phyloP scores from a whole-genome alignment of 805 yeast genomes.

The Nakazawaea ambrosiae region DNA sequence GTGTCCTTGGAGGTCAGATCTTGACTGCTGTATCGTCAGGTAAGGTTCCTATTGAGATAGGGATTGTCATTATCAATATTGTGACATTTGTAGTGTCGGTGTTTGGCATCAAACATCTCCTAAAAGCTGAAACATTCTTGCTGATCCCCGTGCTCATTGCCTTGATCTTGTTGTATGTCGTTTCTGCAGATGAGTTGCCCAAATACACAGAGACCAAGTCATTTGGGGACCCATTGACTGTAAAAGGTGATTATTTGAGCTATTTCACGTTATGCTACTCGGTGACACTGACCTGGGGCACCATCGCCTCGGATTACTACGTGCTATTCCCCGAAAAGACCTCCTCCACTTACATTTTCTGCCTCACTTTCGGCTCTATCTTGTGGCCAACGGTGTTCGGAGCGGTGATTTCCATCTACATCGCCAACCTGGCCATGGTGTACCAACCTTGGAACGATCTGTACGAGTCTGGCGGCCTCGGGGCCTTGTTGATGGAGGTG shows the following conservation, averaged over 20 bases:
- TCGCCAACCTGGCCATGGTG: slow-evolving; percentile 58
- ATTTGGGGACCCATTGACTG: slow-evolving; percentile 30
- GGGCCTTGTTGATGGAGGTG: slow-evolving; percentile 63
- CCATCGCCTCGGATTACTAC: slow-evolving; percentile 79
- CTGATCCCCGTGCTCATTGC: slow-evolving; percentile 65
- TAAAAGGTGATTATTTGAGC: slow-evolving; percentile 63
- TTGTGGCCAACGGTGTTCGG: slow-evolving; percentile 70
- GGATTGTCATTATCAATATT: slow-evolving; percentile 64
- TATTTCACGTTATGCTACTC: slow-evolving; percentile 71
- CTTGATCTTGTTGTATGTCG: slow-evolving; percentile 58
- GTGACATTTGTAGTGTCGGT: slow-evolving; percentile 62
- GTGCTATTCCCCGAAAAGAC: slow-evolving; percentile 72
- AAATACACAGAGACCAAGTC: slow-evolving; percentile 33
- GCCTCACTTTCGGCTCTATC: slow-evolving; percentile 59
- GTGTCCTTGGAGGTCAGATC: slow-evolving; percentile 85
- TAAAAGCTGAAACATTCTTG: slow-evolving; percentile 59
- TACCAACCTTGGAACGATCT: slow-evolving; percentile 50
- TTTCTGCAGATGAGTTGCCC: slow-evolving; percentile 30
- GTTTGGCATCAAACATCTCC: slow-evolving; percentile 69
- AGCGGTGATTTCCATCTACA: slow-evolving; percentile 63
- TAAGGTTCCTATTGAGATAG: slow-evolving; percentile 62
- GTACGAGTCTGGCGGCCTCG: slow-evolving; percentile 58
- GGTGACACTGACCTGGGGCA: slow-evolving; percentile 85
- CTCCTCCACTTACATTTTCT: slow-evolving; percentile 45
- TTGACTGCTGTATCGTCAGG: slow-evolving; percentile 58